Base-by-base conservation (phyloP, 2,329 filamentous ascomycete genomes). In the Alternaria alternata region DNA sequence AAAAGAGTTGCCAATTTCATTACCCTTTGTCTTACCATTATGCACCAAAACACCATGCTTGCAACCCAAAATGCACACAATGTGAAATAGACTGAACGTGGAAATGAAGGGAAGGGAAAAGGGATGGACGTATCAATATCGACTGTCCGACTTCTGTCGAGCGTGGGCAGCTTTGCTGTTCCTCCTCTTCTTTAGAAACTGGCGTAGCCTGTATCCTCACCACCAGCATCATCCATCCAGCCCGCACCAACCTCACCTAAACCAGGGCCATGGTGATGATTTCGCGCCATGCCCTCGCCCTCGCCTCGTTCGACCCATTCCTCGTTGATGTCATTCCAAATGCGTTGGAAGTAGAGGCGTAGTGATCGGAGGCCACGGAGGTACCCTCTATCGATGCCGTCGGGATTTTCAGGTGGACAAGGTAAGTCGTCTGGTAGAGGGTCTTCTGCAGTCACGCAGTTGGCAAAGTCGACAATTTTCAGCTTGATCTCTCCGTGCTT, bases 381-480 rank as follows among this genome's bases (percentile, higher is more conserved):
- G 72, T 98, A 99, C 0, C 95, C 95, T 28, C 89, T 87, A 69
- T 99, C 95, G 7, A 96, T 89, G 61, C 92, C 89, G 36, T 90
- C 82, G 0, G 92, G 92, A 73, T 96, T 88, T 60, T 88, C 86
- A 5, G 95, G 95, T 14, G 95, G 95, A 69, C 94, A 97, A 18
- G 83, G 80, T 2, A 83, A 80, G 60, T 87, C 83, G 11, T 88
- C 80, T 1, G 85, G 80, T 3, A 87, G 72, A 51, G 80, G 76
- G 71, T 97, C 93, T 66, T 95, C 91, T 4, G 92, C 91, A 1
- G 94, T 98, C 36, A 98, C 89, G 73, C 94, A 97, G 77, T 99
- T 99, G 65, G 95, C 95, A 81, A 99, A 99, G 79, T 99, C 95
- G 58, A 97, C 94, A 77, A 99, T 96, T 80, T 97, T 97, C 81